Evolutionary conservation across 2,329 filamentous ascomycete genomes (phyloP).

Genomic region (Diaporthe longicolla): DNA sequence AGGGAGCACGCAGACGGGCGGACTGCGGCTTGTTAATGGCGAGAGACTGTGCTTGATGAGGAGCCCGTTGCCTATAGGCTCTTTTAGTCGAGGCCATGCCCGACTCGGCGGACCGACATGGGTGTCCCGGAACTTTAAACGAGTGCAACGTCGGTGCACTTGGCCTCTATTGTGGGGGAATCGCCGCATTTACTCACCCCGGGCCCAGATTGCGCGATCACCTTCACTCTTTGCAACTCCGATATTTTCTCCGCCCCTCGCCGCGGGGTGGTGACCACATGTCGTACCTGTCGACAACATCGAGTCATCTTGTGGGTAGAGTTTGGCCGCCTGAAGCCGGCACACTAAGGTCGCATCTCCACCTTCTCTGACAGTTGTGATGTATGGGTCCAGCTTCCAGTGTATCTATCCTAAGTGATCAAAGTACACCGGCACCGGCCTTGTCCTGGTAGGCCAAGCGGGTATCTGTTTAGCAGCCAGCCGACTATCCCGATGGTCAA

Average conservation of each 20-base stretch:
- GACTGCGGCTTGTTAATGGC: neutral
- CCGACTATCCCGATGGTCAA: slow-evolving; percentile 17
- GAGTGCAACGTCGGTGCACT: slow-evolving; percentile 47
- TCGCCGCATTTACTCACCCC: slow-evolving; percentile 43
- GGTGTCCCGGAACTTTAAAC: slow-evolving; percentile 2
- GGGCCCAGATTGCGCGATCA: slow-evolving; percentile 41
- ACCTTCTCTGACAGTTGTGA: neutral
- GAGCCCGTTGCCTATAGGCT: neutral
- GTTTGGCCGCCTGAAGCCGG: slow-evolving; percentile 7
- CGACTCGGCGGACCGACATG: slow-evolving; percentile 24
- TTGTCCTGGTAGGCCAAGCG: slow-evolving; percentile 29
- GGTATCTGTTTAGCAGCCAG: neutral
- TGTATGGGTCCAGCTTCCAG: neutral
- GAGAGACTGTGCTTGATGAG: neutral
- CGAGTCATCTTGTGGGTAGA: slow-evolving; percentile 5
- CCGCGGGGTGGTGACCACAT: neutral
- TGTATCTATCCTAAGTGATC: neutral
- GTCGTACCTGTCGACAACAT: neutral
- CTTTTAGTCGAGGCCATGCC: slow-evolving; percentile 10
- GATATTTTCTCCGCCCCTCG: slow-evolving; percentile 47
- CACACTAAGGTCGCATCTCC: neutral
- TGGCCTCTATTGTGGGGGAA: slow-evolving; percentile 40
- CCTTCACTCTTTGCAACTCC: slow-evolving; percentile 39
- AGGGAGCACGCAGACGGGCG: neutral
- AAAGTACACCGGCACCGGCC: neutral